Percentiles rank a stretch among this genome's conserved stretches.
These are phyloP conservation scores for Dovyalis caffra DNA, from an alignment of 345 rosid genomes.

Conservation along the genomic window DNA sequence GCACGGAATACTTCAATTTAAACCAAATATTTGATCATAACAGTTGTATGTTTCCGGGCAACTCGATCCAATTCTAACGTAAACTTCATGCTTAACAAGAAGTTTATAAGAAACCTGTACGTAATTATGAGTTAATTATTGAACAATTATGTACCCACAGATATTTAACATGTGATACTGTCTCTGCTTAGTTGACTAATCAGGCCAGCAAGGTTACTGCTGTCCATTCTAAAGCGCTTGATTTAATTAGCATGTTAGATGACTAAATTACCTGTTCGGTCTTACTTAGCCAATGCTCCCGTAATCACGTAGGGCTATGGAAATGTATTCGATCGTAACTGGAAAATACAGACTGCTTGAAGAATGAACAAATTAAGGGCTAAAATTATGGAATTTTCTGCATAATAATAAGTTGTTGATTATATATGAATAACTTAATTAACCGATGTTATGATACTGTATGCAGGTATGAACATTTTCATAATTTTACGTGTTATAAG, in stretches of 20 bases:
- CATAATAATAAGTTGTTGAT: not conserved
- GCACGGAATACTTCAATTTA: slow-evolving; percentile 5
- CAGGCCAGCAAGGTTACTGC: slow-evolving; percentile 25
- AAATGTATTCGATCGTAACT: not conserved
- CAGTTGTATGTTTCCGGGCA: slow-evolving; percentile 16
- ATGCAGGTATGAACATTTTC: not conserved
- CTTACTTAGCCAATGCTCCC: not conserved
- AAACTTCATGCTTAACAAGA: slow-evolving; percentile 9
- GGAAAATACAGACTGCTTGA: not conserved
- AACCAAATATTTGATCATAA: not conserved
- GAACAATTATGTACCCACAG: slow-evolving; percentile 2
- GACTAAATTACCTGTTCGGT: not conserved
- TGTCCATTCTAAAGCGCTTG: not conserved
- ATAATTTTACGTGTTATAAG: not conserved
- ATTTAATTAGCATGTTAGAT: not conserved
- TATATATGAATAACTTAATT: not conserved
- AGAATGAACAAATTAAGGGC: not conserved
- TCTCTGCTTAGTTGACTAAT: slow-evolving; percentile 16
- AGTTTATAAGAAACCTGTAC: slow-evolving; percentile 7
- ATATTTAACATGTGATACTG: slow-evolving; percentile 10
- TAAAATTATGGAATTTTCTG: not conserved
- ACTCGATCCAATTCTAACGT: not conserved
- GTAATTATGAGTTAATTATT: slow-evolving; percentile 3
- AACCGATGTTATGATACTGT: not conserved
- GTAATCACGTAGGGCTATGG: not conserved